phyloP scores from a whole-genome alignment of 495 filamentous ascomycete genomes.

The Massariosphaeria phaeospora region DNA sequence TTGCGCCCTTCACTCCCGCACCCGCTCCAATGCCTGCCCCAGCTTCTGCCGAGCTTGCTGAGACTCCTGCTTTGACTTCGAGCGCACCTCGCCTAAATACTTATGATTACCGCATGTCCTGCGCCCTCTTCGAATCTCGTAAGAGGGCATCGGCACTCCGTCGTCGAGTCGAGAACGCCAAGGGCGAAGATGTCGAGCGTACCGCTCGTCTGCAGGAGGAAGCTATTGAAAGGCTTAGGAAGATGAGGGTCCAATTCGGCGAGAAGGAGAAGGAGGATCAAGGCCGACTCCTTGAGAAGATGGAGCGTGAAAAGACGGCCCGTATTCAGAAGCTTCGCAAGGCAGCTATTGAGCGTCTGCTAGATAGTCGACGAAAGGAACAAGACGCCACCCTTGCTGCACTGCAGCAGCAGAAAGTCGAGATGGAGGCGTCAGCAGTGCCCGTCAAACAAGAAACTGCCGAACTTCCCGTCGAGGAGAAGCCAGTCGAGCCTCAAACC shows the following conservation, averaged over 20 bases:
- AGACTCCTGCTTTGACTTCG: not conserved
- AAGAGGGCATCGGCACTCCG: not conserved
- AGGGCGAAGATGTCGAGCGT: constrained; percentile 24
- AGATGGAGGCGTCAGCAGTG: not conserved
- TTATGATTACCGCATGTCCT: constrained; percentile 12
- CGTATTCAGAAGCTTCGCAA: constrained; percentile 14
- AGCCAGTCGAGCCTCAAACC: constrained; percentile 24
- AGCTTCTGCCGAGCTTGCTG: not conserved
- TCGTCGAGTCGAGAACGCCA: constrained; percentile 12
- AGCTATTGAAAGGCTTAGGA: constrained; percentile 12
- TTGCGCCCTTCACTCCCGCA: not conserved
- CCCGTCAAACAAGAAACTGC: constrained; percentile 26
- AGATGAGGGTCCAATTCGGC: constrained; percentile 27
- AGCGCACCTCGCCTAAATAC: constrained; percentile 1
- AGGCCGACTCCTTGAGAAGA: not conserved
- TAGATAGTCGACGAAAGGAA: constrained; percentile 21
- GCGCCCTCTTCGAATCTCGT: not conserved
- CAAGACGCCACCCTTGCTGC: not conserved
- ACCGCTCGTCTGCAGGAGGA: constrained; percentile 22
- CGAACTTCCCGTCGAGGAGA: constrained; percentile 22
- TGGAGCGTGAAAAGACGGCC: constrained; percentile 33
- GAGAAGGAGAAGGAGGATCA: constrained; percentile 6
- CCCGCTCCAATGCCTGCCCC: not conserved
- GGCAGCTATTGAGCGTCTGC: constrained; percentile 13
- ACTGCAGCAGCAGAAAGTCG: not conserved